These are phyloP conservation scores for Termitomyces sp. DNA, from an alignment of 768 basidiomycete species.

Conservation along the genomic window DNA sequence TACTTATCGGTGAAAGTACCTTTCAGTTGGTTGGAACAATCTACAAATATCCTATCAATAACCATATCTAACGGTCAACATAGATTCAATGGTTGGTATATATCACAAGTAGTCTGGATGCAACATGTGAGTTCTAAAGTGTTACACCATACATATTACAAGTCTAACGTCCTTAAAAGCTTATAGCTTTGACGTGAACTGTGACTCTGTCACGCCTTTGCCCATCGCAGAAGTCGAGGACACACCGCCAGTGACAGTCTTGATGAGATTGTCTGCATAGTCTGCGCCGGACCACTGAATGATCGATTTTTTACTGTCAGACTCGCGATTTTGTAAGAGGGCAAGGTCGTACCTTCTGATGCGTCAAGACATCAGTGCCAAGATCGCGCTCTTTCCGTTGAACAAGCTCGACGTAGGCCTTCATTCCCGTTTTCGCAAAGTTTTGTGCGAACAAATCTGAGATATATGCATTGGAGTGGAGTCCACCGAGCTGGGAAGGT, in stretches of 20 bases:
- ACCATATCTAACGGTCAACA: background rate
- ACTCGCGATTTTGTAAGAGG: background rate
- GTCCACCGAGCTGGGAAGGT: slow-evolving; percentile 72
- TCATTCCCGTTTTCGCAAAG: slow-evolving; percentile 95
- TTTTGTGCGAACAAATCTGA: slow-evolving; percentile 86
- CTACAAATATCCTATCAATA: background rate
- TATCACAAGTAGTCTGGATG: background rate
- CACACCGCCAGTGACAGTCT: slow-evolving; percentile 96
- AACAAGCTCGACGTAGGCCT: slow-evolving; percentile 94
- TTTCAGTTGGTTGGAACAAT: background rate
- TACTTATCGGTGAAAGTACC: background rate
- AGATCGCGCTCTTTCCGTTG: slow-evolving; percentile 91
- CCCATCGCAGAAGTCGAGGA: slow-evolving; percentile 99
- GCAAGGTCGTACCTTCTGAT: slow-evolving; percentile 73
- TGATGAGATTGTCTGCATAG: slow-evolving; percentile 85
- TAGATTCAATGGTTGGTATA: background rate
- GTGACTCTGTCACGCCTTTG: slow-evolving; percentile 87
- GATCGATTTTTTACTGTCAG: slow-evolving; percentile 7
- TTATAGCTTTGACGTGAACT: slow-evolving; percentile 52
- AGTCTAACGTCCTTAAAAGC: slow-evolving; percentile 3
- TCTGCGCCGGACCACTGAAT: slow-evolving; percentile 90
- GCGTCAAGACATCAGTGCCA: slow-evolving; percentile 93
- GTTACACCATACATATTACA: slow-evolving; percentile 4
- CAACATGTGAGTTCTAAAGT: background rate
- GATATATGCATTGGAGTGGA: slow-evolving; percentile 97